Conservation (phyloP, 2,329 filamentous ascomycete species). For the Zymoseptoria pseudotritici region DNA sequence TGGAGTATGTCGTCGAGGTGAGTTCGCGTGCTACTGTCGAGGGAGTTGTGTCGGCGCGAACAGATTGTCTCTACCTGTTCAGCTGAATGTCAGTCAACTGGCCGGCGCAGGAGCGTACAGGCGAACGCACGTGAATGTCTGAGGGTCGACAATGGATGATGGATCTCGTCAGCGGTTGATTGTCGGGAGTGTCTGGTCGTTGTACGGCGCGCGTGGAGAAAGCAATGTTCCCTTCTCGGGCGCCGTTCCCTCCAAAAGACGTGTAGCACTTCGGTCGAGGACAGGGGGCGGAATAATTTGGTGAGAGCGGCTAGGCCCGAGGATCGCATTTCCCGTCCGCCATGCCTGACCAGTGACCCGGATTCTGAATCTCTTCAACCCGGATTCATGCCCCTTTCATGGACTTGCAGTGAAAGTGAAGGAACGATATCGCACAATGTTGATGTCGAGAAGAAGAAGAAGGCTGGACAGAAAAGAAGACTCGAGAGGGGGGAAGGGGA, state of each 20-base stretch:
- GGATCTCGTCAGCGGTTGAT: not conserved
- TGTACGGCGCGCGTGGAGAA: not conserved
- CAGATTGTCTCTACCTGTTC: not conserved
- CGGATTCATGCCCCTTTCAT: not conserved
- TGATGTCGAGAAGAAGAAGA: not conserved
- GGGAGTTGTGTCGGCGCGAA: not conserved
- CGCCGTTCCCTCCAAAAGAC: not conserved
- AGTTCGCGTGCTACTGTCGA: not conserved
- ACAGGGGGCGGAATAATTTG: not conserved
- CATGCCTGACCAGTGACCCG: not conserved
- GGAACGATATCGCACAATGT: not conserved
- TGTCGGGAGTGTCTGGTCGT: not conserved
- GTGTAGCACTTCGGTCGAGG: not conserved
- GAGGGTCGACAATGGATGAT: not conserved
- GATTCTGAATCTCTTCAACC: not conserved
- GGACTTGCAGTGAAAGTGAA: not conserved
- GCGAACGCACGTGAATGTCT: not conserved
- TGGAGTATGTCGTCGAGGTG: not conserved
- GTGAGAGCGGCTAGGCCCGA: not conserved
- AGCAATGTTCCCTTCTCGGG: not conserved
- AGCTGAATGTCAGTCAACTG: not conserved
- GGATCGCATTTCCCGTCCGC: not conserved
- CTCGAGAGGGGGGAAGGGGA: not conserved
- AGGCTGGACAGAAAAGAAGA: not conserved
- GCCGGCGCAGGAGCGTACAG: not conserved